Base-by-base conservation (phyloP, 768 basidiomycete genomes). In the Termitomyces sp. region DNA sequence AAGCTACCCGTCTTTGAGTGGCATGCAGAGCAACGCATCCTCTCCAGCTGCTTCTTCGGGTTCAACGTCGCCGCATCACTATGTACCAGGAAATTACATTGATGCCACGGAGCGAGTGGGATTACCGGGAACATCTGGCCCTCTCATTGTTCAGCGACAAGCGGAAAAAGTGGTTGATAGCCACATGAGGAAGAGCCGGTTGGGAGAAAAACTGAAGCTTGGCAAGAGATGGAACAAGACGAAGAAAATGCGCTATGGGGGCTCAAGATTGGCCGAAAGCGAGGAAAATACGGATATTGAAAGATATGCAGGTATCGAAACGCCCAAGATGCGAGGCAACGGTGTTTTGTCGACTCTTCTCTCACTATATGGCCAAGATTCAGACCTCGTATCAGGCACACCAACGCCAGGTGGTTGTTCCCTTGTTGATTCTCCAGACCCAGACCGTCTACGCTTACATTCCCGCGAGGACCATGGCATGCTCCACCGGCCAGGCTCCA, bases 321-420 rank as follows among this genome's bases (percentile, higher is more conserved):
- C 44, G 31, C 46, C 67, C 8, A 53, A 55, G 10, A 56, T 62
- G 5, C 60, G 67, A 4, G 78, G 74, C 0, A 77, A 76, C 12
- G 86, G 88, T 16, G 81, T 91, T 6, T 75, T 91, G 5, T 84
- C 86, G 2, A 77, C 87, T 1, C 68, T 91, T 41, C 72, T 92
- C 46, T 77, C 85, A 20, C 75, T 90, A 24, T 88, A 90, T 65
- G 81, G 75, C 62, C 73, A 72, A 28, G 72, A 76, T 13, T 4
- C 41, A 4, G 68, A 64, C 3, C 31, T 42, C 15, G 8, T 54
- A 12, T 66, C 67, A 20, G 59, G 54, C 10, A 28, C 59, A 22
- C 65, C 65, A 24, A 71, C 70, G 4, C 66, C 68, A 2, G 55
- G 51, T 41, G 6, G 18, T 28, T 39, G 39, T 37, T 29, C 45